Percentiles rank a stretch among this genome's conserved stretches.
Conservation (phyloP, 768 basidiomycete species). For the Boletus bicolor region DNA sequence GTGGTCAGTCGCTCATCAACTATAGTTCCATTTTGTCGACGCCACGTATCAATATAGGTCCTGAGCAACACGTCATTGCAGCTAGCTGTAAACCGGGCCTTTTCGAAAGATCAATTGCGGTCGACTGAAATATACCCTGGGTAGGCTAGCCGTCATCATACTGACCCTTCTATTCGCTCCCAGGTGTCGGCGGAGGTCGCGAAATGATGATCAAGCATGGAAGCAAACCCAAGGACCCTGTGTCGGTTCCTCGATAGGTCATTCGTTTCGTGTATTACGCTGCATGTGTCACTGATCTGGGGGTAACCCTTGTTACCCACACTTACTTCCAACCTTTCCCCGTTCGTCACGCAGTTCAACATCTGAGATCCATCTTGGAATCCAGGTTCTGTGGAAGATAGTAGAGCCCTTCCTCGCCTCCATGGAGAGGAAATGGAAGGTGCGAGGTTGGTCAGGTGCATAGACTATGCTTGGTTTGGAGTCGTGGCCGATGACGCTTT, state of each 20-base stretch:
- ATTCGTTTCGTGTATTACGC: background rate
- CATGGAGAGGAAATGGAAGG: background rate
- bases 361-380: background rate
- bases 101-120: background rate
- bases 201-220: background rate
- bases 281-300: background rate
- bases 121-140: background rate
- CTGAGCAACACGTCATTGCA: no score
- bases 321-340: background rate
- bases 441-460: no score
- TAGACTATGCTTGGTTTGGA: background rate
- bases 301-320: background rate
- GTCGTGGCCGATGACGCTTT: background rate
- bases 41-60: no score
- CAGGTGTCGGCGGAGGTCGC: no score
- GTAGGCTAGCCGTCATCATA: background rate
- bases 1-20: no score
- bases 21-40: no score
- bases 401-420: background rate
- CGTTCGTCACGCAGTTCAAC: background rate
- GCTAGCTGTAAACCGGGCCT: no score
- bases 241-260: background rate
- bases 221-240: background rate
- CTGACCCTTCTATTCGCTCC: no score
- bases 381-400: background rate